Conservation (phyloP, 176 grass and related monocot species). For the Pontederia crassipes region DNA sequence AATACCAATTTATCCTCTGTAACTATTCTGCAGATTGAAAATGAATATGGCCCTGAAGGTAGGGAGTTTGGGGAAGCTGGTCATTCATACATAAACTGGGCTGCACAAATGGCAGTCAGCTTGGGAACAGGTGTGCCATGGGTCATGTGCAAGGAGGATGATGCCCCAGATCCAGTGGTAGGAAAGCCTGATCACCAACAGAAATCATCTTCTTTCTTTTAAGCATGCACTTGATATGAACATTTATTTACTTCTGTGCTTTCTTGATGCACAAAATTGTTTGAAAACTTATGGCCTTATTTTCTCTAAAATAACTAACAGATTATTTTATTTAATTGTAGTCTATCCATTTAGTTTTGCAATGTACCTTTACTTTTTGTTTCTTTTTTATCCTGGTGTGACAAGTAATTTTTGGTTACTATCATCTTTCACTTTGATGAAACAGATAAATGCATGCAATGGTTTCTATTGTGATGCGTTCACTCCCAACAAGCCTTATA, state of each 20-base stretch:
- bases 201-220: not conserved
- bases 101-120: slow-evolving; percentile 80
- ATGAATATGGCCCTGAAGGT: slow-evolving; percentile 91
- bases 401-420: not conserved
- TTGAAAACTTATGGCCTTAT: too few relatives aligned
- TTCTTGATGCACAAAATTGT: too few relatives aligned
- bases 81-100: slow-evolving; percentile 81
- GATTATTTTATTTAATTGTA: too few relatives aligned
- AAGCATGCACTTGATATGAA: too few relatives aligned
- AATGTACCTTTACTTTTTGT: too few relatives aligned
- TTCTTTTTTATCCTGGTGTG: too few relatives aligned
- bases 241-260: too few relatives aligned
- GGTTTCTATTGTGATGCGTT: slow-evolving; percentile 97
- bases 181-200: slow-evolving; percentile 5
- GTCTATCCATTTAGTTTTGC: too few relatives aligned
- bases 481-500: slow-evolving; percentile 72
- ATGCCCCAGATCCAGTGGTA: slow-evolving; percentile 99
- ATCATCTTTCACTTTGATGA: not conserved
- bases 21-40: slow-evolving; percentile 66
- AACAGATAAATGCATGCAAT: slow-evolving; percentile 98
- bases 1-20: not conserved
- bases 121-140: slow-evolving; percentile 85
- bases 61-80: slow-evolving; percentile 71
- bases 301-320: too few relatives aligned
- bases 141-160: slow-evolving; percentile 99